phyloP scores from a whole-genome alignment of 306 rosid genomes.

The Rosa lucieae region DNA sequence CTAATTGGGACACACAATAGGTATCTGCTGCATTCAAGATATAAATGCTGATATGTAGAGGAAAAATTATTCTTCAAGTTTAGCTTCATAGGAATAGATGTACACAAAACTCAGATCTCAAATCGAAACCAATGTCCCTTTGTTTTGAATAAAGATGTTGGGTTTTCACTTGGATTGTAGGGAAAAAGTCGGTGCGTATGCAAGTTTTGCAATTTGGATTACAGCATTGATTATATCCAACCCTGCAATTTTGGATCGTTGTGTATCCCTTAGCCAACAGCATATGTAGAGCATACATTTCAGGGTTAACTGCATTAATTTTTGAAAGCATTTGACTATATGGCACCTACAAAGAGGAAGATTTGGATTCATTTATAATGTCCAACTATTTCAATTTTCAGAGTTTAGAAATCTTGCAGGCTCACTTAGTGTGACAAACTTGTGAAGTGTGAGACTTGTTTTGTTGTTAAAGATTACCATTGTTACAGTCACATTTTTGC shows the following conservation, averaged over 20 bases:
- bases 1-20: constrained; percentile 65
- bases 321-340: too few species aligned
- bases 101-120: constrained; percentile 18
- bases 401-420: too few species aligned
- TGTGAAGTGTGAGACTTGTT: too few species aligned
- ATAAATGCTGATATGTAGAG: not conserved
- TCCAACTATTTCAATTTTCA: too few species aligned
- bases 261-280: not conserved
- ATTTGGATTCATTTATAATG: too few species aligned
- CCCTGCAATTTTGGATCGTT: not conserved
- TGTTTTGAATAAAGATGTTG: not conserved
- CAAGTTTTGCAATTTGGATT: not conserved
- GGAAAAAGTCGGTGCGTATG: not conserved
- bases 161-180: constrained; percentile 3
- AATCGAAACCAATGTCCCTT: not conserved
- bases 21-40: constrained; percentile 5
- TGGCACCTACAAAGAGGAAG: too few species aligned
- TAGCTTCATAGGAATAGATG: not conserved
- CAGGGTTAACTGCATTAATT: not conserved
- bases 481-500: not conserved
- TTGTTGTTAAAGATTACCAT: too few species aligned
- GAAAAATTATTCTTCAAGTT: not conserved
- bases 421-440: too few species aligned
- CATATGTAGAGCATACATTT: not conserved
- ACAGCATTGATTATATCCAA: not conserved